A percentile compares a stretch with the other conserved stretches of the same genome.
Evolutionary conservation across 2,329 filamentous ascomycete species (phyloP).

Genomic region (Paraconiothyrium sp.): DNA sequence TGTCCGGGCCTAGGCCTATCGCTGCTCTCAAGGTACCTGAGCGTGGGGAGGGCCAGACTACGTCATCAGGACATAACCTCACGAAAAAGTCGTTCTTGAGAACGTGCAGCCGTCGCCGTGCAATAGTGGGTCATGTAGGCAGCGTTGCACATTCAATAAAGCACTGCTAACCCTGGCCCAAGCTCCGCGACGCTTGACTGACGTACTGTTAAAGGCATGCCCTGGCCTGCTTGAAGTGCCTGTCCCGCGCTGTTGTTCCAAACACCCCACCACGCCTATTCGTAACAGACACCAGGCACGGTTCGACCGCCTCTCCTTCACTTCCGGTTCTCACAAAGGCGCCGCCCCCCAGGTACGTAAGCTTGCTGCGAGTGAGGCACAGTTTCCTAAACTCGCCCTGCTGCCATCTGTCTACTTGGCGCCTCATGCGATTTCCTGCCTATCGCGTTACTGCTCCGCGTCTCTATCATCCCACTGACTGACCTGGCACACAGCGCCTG

Average conservation of each 20-base stretch:
- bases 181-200: constrained; percentile 15
- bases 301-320: neutral
- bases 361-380: neutral
- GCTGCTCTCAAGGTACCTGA: no score
- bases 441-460: constrained; percentile 4
- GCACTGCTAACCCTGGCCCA: constrained; percentile 12
- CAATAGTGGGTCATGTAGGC: constrained; percentile 16
- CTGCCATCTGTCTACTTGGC: constrained; percentile 6
- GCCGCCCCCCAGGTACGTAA: constrained; percentile 10
- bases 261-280: constrained; percentile 4
- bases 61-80: constrained; percentile 18
- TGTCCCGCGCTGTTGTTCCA: constrained; percentile 2
- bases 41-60: neutral
- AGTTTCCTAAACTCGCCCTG: neutral
- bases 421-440: constrained; percentile 4
- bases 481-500: constrained; percentile 34
- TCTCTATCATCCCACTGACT: constrained; percentile 12
- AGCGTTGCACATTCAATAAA: neutral
- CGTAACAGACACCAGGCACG: constrained; percentile 4
- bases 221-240: neutral
- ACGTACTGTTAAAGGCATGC: constrained; percentile 15
- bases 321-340: neutral
- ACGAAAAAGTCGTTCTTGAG: constrained; percentile 6
- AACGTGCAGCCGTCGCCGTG: constrained; percentile 7
- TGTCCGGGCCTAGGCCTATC: no score